Base-by-base conservation (phyloP, 176 grass and related monocot species). In the Typha latifolia region DNA sequence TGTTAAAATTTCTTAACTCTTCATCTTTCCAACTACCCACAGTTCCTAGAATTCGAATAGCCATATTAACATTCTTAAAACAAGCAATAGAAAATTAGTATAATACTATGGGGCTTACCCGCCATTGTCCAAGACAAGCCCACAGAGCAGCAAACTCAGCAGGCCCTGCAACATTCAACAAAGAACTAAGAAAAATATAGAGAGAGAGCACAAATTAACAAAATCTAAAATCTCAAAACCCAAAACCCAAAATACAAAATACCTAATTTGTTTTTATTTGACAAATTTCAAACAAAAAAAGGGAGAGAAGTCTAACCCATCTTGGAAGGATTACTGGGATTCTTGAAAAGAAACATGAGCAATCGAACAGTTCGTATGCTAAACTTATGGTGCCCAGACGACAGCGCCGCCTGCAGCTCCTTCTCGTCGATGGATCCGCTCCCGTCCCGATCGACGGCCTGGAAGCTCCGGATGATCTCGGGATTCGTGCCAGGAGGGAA, bases 71-170 rank as follows among this genome's bases (percentile, higher is more conserved):
- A 12, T 26, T 51, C 5, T 4, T 32, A 5, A 18, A 29, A 53
- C 31, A 32, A 22, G 15, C 13, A 55, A 16, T 29, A 66, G 1
- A 52, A 51, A 51, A 53, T 18, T 18, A 19, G 3, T 9, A 21
- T 9, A 21, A 2, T 19, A 2, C 5, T 59, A 59, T 59, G 8
- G 9, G 1, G 53, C 79, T 85, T 75, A 96, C 92, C 82, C 78
- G 87, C 92, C 92, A 96, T 82, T 96, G 92, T 4, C 87, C 82
- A 1, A 96, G 77, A 66, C 85, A 96, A 75, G 81, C 76, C 92
- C 92, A 96, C 47, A 96, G 81, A 0, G 81, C 64, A 2, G 84
- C 82, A 27, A 96, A 96, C 68, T 96, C 85, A 3, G 80, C 69
- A 51, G 92, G 92, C 12, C 85, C 92, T 96, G 80, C 64, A 74